phyloP scores from a whole-genome alignment of 176 grass and related monocot genomes.

The Miscanthus lutarioriparius region DNA sequence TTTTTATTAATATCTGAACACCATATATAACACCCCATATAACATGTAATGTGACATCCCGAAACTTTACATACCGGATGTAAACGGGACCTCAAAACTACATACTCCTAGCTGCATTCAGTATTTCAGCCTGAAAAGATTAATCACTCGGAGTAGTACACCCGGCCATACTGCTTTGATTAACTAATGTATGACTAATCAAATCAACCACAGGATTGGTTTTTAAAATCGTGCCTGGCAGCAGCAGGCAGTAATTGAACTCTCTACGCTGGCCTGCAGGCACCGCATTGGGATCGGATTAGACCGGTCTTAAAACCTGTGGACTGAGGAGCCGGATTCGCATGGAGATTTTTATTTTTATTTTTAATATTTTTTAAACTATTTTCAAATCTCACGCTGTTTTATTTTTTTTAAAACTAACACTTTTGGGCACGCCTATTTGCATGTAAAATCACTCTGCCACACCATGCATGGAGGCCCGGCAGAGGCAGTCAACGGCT shows the following conservation, averaged over 20 bases:
- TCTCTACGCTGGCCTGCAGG: constrained; percentile 21
- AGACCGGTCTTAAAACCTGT: constrained; percentile 45
- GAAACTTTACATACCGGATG: no score
- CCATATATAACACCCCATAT: no score
- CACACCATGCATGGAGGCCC: no score
- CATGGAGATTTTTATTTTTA: no score
- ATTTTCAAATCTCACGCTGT: no score
- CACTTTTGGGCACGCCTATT: no score
- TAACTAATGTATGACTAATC: not conserved
- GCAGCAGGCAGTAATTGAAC: constrained; percentile 25
- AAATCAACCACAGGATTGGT: not conserved
- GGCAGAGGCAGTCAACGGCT: no score
- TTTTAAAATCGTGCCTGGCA: constrained; percentile 22
- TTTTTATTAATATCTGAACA: no score
- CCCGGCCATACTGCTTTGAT: not conserved
- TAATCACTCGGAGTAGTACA: not conserved
- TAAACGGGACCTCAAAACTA: constrained; percentile 11
- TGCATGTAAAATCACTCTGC: no score
- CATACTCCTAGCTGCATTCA: not conserved
- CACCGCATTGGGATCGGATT: constrained; percentile 55
- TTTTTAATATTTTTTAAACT: no score
- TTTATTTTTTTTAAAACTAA: no score
- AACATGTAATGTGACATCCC: no score
- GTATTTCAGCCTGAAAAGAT: not conserved
- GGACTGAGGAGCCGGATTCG: constrained; percentile 10